Evolutionary conservation across 805 yeast species (phyloP), one percentile per base, ranked within the genome.

Genomic region (Limtongia smithiae): DNA sequence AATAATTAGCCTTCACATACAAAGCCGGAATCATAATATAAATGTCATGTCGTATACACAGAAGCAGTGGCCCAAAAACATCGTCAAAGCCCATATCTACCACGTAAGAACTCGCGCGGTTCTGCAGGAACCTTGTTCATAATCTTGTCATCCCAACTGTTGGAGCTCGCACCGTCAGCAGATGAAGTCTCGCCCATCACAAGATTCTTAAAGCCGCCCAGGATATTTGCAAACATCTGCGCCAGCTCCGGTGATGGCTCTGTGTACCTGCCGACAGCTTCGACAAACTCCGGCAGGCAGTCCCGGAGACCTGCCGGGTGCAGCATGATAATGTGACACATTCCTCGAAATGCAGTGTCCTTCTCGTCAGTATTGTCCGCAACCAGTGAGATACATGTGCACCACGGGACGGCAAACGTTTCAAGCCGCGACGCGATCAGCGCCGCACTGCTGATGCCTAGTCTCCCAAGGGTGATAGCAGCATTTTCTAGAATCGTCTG

Each of bases 381-480:
- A 46, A 88, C 71, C 54, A 77, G 77, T 59, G 76, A 66, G 73
- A 87, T 81, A 37, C 77, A 78, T 24, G 77, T 69, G 57, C 89
- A 79, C 97, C 97, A 91, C 30, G 74, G 73, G 38, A 72, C 64
- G 25, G 83, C 72, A 59, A 83, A 76, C 53, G 77, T 77, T 0
- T 77, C 72, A 56, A 88, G 59, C 55, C 79, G 80, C 1, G 80
- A 76, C 1, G 84, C 76, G 38, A 83, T 70, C 32, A 75, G 72
- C 20, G 77, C 79, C 1, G 91, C 81, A 50, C 74, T 73, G 48
- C 75, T 70, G 18, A 81, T 64, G 2, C 95, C 95, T 60, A 93
- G 70, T 58, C 97, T 76, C 14, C 97, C 97, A 44, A 91, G 72
- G 30, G 97, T 83, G 44, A 90, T 85, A 17, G 95, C 93, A 1